Evolutionary conservation across 1,284 basidiomycete genomes (phyloP), one percentile per base, ranked within the genome.

Genomic region (Abortiporus biennis): DNA sequence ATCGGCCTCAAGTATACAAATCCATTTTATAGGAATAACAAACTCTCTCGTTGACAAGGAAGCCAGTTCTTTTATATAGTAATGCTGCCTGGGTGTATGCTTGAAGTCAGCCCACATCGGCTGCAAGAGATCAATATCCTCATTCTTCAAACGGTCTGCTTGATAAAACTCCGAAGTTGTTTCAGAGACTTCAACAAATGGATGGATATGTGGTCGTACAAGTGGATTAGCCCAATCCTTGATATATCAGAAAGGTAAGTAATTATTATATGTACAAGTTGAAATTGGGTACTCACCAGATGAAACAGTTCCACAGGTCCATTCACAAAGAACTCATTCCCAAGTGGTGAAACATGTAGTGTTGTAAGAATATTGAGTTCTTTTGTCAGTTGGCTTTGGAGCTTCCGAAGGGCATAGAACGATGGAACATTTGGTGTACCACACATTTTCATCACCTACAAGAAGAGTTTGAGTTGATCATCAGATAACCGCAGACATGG

Each of bases 141-240:
- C 58, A 3, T 58, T 46, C 2, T 49, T 16, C 1, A 50, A n/a
- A n/a, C 40, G 4, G 6, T 49, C 51, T 0, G 51, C 64, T 9
- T 67, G 60, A 47, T 50, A 61, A 3, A 51, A 46, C 47, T 69
- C 63, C 1, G 53, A 54, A 1, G 65, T 42, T 1, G 42, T 23
- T 2, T 30, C 34, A 6, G 48, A 45, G 1, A 61, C 42, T 30
- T 66, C 61, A 2, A 61, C 61, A 46, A 65, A 65, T 0, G 60
- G 23, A 12, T 55, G 50, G 1, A 68, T 54, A 23, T 55, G 47
- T 20, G 50, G 43, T 0, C 56, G 50, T 0, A 65, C 58, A 3
- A 58, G 34, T 0, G 65, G 64, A 48, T 68, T 66, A 11, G 58
- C 52, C 49, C 55, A 66, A 37, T 66, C 63, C 64, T 67, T 41